Percentiles rank a stretch among this genome's conserved stretches.
Evolutionary conservation across 441 rosid genomes (phyloP).

Genomic region (Adansonia gregorii): DNA sequence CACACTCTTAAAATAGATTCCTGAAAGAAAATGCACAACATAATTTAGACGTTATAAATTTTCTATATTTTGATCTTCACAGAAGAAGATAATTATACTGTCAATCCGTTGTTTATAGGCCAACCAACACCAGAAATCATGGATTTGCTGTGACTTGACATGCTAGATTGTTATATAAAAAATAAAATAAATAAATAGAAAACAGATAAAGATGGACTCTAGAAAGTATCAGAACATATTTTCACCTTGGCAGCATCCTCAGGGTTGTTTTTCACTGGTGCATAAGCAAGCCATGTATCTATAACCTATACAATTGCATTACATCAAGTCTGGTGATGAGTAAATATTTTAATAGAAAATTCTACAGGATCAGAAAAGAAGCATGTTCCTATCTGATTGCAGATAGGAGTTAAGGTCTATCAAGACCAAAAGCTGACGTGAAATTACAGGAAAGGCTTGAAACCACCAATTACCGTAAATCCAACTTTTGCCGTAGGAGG

Average conservation of each 20-base stretch:
- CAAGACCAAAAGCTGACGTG: neutral
- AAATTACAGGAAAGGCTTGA: neutral
- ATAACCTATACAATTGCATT: neutral
- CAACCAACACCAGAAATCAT: neutral
- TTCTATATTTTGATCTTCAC: too few species aligned
- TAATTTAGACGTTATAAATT: too few species aligned
- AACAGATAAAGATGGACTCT: neutral
- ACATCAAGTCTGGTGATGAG: neutral
- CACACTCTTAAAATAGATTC: too few species aligned
- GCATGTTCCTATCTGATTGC: neutral
- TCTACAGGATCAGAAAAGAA: neutral
- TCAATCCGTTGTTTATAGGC: neutral
- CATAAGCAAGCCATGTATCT: neutral
- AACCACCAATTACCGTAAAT: neutral
- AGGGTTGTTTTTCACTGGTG: neutral
- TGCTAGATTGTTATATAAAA: neutral
- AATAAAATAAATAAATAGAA: too few species aligned
- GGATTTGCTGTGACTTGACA: too few species aligned
- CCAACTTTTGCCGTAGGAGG: neutral
- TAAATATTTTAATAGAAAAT: neutral
- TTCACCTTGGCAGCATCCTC: conserved; percentile 46
- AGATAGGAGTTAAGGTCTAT: neutral
- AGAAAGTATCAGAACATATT: conserved; percentile 7
- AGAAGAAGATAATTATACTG: too few species aligned
- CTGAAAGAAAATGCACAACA: neutral